Conservation (phyloP, 75 land plant species). For the Cupressus sempervirens region DNA sequence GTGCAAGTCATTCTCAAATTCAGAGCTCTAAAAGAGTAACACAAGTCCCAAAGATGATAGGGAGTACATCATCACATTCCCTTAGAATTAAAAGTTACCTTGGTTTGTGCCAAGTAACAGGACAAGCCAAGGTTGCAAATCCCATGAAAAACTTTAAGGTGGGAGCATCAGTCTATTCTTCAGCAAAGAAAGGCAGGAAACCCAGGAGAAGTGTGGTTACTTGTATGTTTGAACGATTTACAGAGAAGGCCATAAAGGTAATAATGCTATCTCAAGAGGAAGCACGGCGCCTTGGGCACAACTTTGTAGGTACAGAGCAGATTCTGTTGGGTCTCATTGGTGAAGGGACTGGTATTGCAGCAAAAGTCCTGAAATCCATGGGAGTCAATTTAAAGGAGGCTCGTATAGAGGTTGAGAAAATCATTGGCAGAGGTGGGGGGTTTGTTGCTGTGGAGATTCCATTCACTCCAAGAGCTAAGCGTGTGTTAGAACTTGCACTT, state of each 20-base stretch:
- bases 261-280: slow-evolving; percentile 95
- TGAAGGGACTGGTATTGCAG: slow-evolving; percentile 97
- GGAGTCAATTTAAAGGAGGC: slow-evolving; percentile 97
- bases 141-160: slow-evolving; percentile 34
- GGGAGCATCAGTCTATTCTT: slow-evolving; percentile 23
- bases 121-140: slow-evolving; percentile 26
- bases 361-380: slow-evolving; percentile 97
- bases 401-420: slow-evolving; percentile 92
- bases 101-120: slow-evolving; percentile 40
- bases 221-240: slow-evolving; percentile 96
- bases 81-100: slow-evolving; percentile 29
- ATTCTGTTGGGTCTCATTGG: slow-evolving; percentile 92
- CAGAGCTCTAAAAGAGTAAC: slow-evolving; percentile 21
- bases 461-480: slow-evolving; percentile 92
- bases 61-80: slow-evolving; percentile 12
- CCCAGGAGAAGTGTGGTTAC: slow-evolving; percentile 34
- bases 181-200: slow-evolving; percentile 27
- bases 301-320: slow-evolving; percentile 95
- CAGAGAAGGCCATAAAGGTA: slow-evolving; percentile 92
- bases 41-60: slow-evolving; percentile 29
- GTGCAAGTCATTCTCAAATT: slow-evolving; percentile 14
- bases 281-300: slow-evolving; percentile 84
- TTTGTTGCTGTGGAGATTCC: slow-evolving; percentile 98
- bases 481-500: slow-evolving; percentile 83
- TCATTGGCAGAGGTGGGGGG: slow-evolving; percentile 93